phyloP scores from a whole-genome alignment of 768 basidiomycete species.

The Tubosaeta sp. region DNA sequence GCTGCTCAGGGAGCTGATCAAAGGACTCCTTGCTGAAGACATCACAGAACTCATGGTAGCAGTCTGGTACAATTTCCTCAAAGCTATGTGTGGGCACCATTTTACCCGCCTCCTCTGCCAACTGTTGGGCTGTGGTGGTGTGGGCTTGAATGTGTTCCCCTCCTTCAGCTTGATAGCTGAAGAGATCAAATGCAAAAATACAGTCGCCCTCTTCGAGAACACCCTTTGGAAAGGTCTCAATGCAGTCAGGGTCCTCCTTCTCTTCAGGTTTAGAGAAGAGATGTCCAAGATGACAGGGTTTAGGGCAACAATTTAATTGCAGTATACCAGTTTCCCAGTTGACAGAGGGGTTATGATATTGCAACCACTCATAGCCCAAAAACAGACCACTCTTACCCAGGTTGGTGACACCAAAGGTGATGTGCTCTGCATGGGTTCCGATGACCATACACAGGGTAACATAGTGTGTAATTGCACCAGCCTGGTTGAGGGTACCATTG shows the following conservation, averaged over 20 bases:
- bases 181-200: conserved; percentile 1
- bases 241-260: background rate
- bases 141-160: conserved; percentile 1
- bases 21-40: conserved; percentile 23
- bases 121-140: background rate
- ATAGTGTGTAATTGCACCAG: conserved; percentile 9
- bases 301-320: background rate
- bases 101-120: conserved; percentile 1
- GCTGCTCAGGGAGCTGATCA: conserved; percentile 12
- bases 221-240: background rate
- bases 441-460: background rate
- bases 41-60: conserved; percentile 8
- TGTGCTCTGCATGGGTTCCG: background rate
- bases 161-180: background rate
- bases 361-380: conserved; percentile 3
- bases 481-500: conserved; percentile 10
- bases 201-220: background rate
- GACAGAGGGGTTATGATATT: background rate
- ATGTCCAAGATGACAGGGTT: background rate
- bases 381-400: conserved; percentile 4
- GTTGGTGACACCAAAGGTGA: background rate
- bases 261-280: background rate
- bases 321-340: background rate
- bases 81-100: background rate
- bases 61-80: conserved; percentile 4